phyloP scores from a whole-genome alignment of 106 monocot genomes.

The Amphibolis antarctica region DNA sequence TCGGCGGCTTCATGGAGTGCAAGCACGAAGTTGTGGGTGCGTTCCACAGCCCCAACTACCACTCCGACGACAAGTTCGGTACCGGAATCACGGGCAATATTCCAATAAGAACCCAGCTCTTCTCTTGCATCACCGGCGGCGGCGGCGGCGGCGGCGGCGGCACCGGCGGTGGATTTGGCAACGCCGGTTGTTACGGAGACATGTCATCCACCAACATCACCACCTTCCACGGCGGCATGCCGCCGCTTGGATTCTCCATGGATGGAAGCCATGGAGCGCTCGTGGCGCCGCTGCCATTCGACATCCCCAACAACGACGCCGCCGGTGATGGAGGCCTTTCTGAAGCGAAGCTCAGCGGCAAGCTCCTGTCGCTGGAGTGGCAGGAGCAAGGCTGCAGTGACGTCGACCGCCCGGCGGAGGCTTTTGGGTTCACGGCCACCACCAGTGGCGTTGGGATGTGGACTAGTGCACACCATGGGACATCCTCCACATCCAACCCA shows the following conservation, averaged over 20 bases:
- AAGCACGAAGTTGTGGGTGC: background rate
- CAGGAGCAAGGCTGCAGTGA: conserved; percentile 13
- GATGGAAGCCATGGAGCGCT: conserved; percentile 3
- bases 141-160: background rate
- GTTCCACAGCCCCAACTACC: background rate
- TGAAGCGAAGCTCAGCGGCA: conserved; percentile 8
- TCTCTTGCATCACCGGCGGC: background rate
- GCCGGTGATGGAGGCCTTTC: background rate
- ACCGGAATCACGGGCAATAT: background rate
- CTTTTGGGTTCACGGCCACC: conserved; percentile 9
- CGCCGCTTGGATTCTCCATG: conserved; percentile 1
- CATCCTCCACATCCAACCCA: conserved; percentile 9
- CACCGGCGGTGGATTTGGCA: background rate
- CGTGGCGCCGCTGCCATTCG: background rate
- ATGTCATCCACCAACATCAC: background rate
- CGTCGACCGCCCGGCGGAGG: conserved; percentile 8
- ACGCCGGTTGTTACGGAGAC: background rate
- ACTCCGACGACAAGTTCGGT: background rate
- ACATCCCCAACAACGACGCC: background rate
- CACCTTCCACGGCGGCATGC: background rate
- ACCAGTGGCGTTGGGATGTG: conserved; percentile 7
- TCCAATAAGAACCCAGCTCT: conserved; percentile 8
- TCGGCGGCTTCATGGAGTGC: conserved; percentile 8
- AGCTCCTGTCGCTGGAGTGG: conserved; percentile 20
- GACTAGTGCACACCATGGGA: conserved; percentile 5